Evolutionary conservation across 257 asterid species (phyloP).

Genomic region (Plantago elongata): DNA sequence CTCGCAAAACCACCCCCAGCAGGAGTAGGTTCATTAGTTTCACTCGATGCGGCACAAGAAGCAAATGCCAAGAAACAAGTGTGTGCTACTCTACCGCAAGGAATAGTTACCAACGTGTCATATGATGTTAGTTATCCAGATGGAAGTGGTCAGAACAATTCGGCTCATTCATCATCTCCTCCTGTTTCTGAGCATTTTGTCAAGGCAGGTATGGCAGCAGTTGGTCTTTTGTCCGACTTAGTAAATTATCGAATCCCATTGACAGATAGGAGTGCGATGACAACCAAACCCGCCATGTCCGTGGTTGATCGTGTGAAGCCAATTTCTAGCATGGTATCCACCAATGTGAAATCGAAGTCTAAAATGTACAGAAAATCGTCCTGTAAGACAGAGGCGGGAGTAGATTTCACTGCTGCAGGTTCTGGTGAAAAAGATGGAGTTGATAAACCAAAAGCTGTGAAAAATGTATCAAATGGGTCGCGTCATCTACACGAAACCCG

Average conservation of each 20-base stretch:
- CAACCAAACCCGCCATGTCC: slow-evolving; percentile 31
- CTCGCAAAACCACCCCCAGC: slow-evolving; percentile 37
- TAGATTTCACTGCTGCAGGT: slow-evolving; percentile 22
- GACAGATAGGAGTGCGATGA: slow-evolving; percentile 45
- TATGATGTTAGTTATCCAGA: slow-evolving; percentile 41
- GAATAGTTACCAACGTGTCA: slow-evolving; percentile 25
- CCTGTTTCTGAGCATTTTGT: slow-evolving; percentile 70
- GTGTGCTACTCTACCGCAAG: slow-evolving; percentile 27
- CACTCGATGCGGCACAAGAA: slow-evolving; percentile 42
- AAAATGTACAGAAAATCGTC: slow-evolving; percentile 37
- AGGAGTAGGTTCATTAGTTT: slow-evolving; percentile 42
- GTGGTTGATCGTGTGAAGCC: slow-evolving; percentile 49
- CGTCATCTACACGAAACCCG: slow-evolving; percentile 29
- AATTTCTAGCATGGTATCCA: slow-evolving; percentile 32
- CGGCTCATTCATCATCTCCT: slow-evolving; percentile 44
- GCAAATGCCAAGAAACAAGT: slow-evolving; percentile 33
- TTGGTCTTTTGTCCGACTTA: slow-evolving; percentile 67
- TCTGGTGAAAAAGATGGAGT: slow-evolving; percentile 30
- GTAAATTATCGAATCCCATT: slow-evolving; percentile 67
- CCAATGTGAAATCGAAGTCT: slow-evolving; percentile 42
- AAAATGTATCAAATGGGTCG: slow-evolving; percentile 24
- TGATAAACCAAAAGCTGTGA: slow-evolving; percentile 37
- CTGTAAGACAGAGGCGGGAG: slow-evolving; percentile 24
- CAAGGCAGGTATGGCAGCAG: slow-evolving; percentile 90
- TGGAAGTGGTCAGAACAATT: slow-evolving; percentile 27